Percentiles rank a stretch among this genome's conserved stretches.
These are phyloP conservation scores for Microsporum canis DNA, from an alignment of 2,329 filamentous ascomycete species.

Conservation along the genomic window DNA sequence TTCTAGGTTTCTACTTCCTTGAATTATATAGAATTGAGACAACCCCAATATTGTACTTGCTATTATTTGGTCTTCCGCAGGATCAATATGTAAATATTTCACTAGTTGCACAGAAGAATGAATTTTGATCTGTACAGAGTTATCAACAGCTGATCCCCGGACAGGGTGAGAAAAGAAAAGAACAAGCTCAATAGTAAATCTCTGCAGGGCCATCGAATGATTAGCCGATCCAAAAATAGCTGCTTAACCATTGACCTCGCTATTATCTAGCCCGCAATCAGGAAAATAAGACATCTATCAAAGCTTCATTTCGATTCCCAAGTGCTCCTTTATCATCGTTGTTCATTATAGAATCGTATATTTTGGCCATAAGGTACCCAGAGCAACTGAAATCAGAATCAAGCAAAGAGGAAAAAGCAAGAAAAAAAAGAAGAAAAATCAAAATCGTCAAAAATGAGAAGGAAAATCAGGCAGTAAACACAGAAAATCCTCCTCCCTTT, in stretches of 20 bases:
- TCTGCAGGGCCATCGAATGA: neutral
- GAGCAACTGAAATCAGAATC: neutral
- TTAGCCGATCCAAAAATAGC: neutral
- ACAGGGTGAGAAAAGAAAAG: neutral
- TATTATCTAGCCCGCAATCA: neutral
- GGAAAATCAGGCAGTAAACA: neutral
- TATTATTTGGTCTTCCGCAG: no score
- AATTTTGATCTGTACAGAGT: no score
- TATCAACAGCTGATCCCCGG: neutral
- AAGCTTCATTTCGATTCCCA: neutral
- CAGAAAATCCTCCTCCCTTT: constrained; percentile 2
- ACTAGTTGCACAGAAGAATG: no score
- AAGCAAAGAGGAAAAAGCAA: neutral
- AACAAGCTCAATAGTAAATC: neutral
- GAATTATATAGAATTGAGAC: no score
- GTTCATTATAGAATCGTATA: constrained; percentile 4
- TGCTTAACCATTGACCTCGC: neutral
- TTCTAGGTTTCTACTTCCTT: neutral
- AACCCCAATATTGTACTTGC: no score
- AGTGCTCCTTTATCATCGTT: constrained; percentile 1
- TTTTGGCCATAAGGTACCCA: constrained; percentile 2
- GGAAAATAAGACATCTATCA: neutral
- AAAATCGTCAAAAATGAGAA: constrained; percentile 2
- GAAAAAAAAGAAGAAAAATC: neutral
- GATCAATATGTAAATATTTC: no score